A percentile compares a stretch with the other conserved stretches of the same genome.
These are phyloP conservation scores for Batrachochytrium dendrobatidis DNA, from an alignment of 371 early-diverging fungal species.

Conservation along the genomic window DNA sequence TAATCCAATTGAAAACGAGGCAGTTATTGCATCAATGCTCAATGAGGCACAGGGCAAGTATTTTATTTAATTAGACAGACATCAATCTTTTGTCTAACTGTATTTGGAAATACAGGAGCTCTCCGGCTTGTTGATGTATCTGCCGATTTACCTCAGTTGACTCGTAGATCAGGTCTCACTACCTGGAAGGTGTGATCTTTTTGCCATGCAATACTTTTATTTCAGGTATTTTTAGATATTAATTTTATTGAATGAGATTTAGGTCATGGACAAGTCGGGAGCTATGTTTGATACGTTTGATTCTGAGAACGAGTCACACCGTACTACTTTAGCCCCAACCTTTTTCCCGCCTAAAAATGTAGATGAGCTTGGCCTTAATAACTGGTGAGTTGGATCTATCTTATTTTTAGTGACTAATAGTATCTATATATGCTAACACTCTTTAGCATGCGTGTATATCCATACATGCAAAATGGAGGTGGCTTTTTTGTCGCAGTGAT, in stretches of 20 bases:
- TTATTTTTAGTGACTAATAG: conserved; percentile 1
- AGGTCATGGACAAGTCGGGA: conserved; percentile 49
- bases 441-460: conserved; percentile 76
- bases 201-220: too few species aligned
- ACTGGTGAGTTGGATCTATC: conserved; percentile 41
- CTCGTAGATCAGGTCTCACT: conserved; percentile 67
- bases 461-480: conserved; percentile 96
- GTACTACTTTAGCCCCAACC: too few species aligned
- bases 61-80: background rate
- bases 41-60: conserved; percentile 42
- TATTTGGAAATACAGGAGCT: conserved; percentile 42
- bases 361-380: conserved; percentile 60
- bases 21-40: conserved; percentile 83
- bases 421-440: background rate
- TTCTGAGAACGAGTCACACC: conserved; percentile 33
- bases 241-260: conserved; percentile 38
- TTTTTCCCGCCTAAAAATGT: conserved; percentile 75
- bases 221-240: too few species aligned
- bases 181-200: conserved; percentile 94
- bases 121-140: conserved; percentile 80
- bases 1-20: conserved; percentile 97
- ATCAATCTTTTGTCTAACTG: background rate
- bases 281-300: conserved; percentile 47
- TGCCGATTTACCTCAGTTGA: conserved; percentile 60
- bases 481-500: conserved; percentile 99